Evolutionary conservation across 768 basidiomycete species (phyloP).

Genomic region (Podaxis mareebaensis): DNA sequence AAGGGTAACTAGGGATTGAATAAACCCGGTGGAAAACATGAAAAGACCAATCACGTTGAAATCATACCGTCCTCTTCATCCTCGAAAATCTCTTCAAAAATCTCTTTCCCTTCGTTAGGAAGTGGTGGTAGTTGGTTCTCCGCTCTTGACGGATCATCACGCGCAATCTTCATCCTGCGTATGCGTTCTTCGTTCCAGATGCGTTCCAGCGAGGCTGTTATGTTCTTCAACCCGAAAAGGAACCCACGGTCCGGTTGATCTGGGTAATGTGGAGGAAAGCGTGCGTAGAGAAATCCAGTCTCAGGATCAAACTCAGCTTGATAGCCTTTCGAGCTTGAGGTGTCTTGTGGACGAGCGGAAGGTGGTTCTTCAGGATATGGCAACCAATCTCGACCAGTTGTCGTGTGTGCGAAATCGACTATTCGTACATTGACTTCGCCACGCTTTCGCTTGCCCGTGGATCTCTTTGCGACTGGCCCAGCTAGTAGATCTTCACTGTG

Average conservation of each 20-base stretch:
- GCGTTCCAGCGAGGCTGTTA: constrained; percentile 72
- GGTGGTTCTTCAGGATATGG: constrained; percentile 50
- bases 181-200: constrained; percentile 89
- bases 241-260: constrained; percentile 93
- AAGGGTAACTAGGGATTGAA: constrained; percentile 7
- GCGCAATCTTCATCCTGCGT: constrained; percentile 60
- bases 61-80: constrained; percentile 75
- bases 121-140: constrained; percentile 62
- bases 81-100: constrained; percentile 75
- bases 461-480: constrained; percentile 65
- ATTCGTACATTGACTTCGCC: constrained; percentile 96
- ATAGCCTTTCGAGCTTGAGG: constrained; percentile 70
- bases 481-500: constrained; percentile 79
- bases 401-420: constrained; percentile 98
- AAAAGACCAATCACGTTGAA: constrained; percentile 52
- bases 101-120: constrained; percentile 71
- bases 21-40: not conserved
- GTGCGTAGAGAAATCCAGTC: constrained; percentile 83
- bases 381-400: constrained; percentile 90
- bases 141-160: constrained; percentile 53
- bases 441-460: constrained; percentile 66
- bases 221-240: constrained; percentile 83
- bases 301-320: constrained; percentile 79
- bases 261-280: constrained; percentile 92
- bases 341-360: constrained; percentile 42